phyloP scores from a whole-genome alignment of 306 rosid species.

The Lathyrus oleraceus region DNA sequence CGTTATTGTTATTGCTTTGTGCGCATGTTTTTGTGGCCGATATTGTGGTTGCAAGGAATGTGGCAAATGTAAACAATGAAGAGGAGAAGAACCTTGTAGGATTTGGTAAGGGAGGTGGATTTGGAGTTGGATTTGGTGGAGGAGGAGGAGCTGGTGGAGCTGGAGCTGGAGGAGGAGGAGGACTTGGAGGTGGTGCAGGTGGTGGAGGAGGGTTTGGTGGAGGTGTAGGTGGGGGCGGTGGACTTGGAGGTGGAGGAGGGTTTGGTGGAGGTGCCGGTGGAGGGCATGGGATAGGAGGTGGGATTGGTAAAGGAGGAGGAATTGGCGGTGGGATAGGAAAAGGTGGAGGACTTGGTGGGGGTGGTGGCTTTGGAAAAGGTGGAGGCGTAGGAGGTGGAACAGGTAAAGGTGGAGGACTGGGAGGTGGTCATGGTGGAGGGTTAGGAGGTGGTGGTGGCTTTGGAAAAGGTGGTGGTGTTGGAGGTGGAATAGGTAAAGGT shows the following conservation, averaged over 20 bases:
- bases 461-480: constrained; percentile 38
- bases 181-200: constrained; percentile 26
- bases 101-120: constrained; percentile 52
- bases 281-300: constrained; percentile 34
- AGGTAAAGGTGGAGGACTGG: constrained; percentile 43
- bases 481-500: constrained; percentile 35
- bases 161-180: constrained; percentile 32
- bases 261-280: constrained; percentile 43
- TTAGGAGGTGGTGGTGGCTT: constrained; percentile 2
- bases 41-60: constrained; percentile 62
- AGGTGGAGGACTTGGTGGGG: constrained; percentile 46
- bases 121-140: constrained; percentile 39
- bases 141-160: constrained; percentile 28
- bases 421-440: constrained; percentile 48
- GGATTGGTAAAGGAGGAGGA: constrained; percentile 41
- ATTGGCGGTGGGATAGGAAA: constrained; percentile 32
- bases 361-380: constrained; percentile 44
- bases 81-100: constrained; percentile 42
- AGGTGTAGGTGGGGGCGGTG: constrained; percentile 34
- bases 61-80: constrained; percentile 38
- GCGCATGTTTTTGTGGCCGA: constrained; percentile 47
- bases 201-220: constrained; percentile 31
- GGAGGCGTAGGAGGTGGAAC: constrained; percentile 36
- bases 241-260: constrained; percentile 38
- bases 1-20: constrained; percentile 53